Evolutionary conservation across 2,329 filamentous ascomycete species (phyloP), one percentile per base, ranked within the genome.

Genomic region (Drechslerella dactyloides): DNA sequence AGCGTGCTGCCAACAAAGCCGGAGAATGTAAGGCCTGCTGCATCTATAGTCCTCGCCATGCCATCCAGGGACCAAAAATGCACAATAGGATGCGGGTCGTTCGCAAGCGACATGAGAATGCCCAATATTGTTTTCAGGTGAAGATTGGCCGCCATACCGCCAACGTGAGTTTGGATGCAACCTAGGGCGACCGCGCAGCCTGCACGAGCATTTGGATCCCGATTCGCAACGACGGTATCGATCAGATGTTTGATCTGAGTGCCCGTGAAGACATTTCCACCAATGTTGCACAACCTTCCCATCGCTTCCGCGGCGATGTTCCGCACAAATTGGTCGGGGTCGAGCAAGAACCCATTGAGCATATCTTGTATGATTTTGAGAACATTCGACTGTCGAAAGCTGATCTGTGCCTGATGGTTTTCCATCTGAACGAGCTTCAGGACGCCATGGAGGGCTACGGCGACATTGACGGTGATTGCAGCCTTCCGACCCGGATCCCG

Each of bases 121-220:
- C 93, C 90, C n/a, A 97, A 85, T 55, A 99, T 97, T 1, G 92
- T 97, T 82, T 97, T 97, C 56, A 99, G 84, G 78, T 99, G 94
- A 76, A 94, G 92, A 2, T 93, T 92, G 61, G 94, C 94, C 59
- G 94, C 94, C 93, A 99, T 97, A 64, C 94, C 93, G 65, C 94
- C 96, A 35, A 99, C 90, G 79, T 96, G 92, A 17, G 91, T 90
- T 80, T 99, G 93, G 57, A 99, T 97, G 64, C 89, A 90, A 7
- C 94, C 94, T 30, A 99, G 82, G 11, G 94, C 92, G 82, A 96
- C 91, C 15, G 96, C 94, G 80, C 93, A 99, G 10, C 94, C 94
- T 50, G 96, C 93, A 78, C 94, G 87, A 40, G 92, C 92, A 78
- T 90, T 93, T 0, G 94, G 94, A 78, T 99, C 94, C 61, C 93